Evolutionary conservation across 306 rosid species (phyloP).

Genomic region (Castanospermum australe): DNA sequence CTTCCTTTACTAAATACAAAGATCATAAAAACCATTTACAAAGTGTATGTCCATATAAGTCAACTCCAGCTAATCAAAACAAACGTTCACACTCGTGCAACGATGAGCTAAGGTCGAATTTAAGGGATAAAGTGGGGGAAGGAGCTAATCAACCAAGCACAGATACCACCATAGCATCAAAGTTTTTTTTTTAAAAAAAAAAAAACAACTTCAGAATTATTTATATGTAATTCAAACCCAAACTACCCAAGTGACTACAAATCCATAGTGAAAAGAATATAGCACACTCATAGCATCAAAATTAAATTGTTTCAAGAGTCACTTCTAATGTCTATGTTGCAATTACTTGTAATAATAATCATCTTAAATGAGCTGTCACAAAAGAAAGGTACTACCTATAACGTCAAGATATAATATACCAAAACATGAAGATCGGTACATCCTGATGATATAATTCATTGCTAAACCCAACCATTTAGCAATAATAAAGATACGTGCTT

Average conservation of each 20-base stretch:
- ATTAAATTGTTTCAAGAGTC: neutral
- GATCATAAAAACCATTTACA: neutral
- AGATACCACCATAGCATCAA: neutral
- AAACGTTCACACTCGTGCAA: neutral
- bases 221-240: neutral
- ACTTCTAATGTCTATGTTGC: neutral
- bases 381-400: neutral
- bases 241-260: neutral
- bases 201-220: neutral
- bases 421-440: no score
- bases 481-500: neutral
- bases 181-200: neutral
- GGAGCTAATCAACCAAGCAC: neutral
- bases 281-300: neutral
- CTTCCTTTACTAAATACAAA: neutral
- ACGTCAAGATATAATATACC: no score
- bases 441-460: neutral
- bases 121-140: no score
- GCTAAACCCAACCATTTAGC: neutral
- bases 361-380: neutral
- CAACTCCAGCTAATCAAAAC: slow-evolving; percentile 1
- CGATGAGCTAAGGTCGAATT: neutral
- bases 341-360: neutral
- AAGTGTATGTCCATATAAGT: neutral
- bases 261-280: neutral